These are phyloP conservation scores for Ganoderma multipileum DNA, from an alignment of 1,284 basidiomycete species.

Conservation along the genomic window DNA sequence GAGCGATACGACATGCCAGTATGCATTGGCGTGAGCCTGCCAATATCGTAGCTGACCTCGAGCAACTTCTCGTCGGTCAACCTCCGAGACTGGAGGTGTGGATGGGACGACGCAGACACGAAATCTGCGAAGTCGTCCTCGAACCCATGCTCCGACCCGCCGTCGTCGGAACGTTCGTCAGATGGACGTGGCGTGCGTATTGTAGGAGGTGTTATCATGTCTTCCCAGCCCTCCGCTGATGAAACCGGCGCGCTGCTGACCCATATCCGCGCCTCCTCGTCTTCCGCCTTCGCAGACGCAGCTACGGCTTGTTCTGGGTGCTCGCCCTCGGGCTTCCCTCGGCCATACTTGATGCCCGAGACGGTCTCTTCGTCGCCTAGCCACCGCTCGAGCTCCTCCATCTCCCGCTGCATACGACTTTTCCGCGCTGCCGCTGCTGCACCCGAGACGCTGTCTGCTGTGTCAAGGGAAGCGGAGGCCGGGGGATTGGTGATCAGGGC, in stretches of 20 bases:
- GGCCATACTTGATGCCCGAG: constrained; percentile 20
- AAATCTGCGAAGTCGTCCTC: constrained; percentile 84
- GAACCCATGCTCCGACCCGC: constrained; percentile 47
- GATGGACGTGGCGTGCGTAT: constrained; percentile 32
- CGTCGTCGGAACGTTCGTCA: background rate
- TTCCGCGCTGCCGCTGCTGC: constrained; percentile 35
- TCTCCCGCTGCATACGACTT: constrained; percentile 53
- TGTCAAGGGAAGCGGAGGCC: constrained; percentile 12
- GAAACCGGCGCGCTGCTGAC: constrained; percentile 27
- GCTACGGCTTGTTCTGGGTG: background rate
- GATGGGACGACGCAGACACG: constrained; percentile 49
- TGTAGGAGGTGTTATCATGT: constrained; percentile 35
- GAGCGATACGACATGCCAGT: constrained; percentile 54
- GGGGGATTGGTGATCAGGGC: constrained; percentile 39
- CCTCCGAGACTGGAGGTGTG: constrained; percentile 23
- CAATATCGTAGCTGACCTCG: constrained; percentile 31
- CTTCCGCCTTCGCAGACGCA: background rate
- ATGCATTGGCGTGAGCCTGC: constrained; percentile 38
- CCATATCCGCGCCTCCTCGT: constrained; percentile 33
- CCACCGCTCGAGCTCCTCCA: constrained; percentile 68
- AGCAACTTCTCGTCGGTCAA: constrained; percentile 24
- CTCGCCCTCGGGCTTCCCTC: constrained; percentile 14
- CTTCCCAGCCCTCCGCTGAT: constrained; percentile 31
- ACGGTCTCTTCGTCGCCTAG: constrained; percentile 54
- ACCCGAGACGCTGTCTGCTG: constrained; percentile 18